Conservation (phyloP, 2,329 filamentous ascomycete species). For the Emmonsiellopsis sp. region DNA sequence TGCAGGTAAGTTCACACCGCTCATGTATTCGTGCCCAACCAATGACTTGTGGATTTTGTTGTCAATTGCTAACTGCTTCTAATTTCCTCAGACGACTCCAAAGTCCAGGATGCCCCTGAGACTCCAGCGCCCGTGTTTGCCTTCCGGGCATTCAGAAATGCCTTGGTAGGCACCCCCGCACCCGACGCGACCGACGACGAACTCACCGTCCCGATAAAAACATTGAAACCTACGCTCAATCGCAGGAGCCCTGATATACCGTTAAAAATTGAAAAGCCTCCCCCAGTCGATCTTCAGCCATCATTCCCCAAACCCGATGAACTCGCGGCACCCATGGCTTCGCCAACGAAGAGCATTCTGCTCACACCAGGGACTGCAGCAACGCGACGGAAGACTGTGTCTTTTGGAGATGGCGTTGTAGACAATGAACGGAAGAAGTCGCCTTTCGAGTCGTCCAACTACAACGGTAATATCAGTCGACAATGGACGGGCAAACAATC, state of each 20-base stretch:
- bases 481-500: slow-evolving; percentile 10
- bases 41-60: background rate
- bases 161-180: slow-evolving; percentile 48
- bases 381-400: slow-evolving; percentile 51
- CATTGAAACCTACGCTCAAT: slow-evolving; percentile 11
- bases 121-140: slow-evolving; percentile 60
- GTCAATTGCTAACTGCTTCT: slow-evolving; percentile 4
- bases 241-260: slow-evolving; percentile 4
- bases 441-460: slow-evolving; percentile 34
- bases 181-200: slow-evolving; percentile 34
- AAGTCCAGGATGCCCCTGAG: slow-evolving; percentile 46
- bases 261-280: slow-evolving; percentile 15
- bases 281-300: slow-evolving; percentile 7
- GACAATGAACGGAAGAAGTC: slow-evolving; percentile 47
- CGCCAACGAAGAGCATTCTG: slow-evolving; percentile 55
- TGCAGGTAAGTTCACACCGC: slow-evolving; percentile 17
- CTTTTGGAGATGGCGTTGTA: slow-evolving; percentile 49
- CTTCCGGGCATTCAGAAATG: slow-evolving; percentile 55
- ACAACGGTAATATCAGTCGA: slow-evolving; percentile 39
- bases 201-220: slow-evolving; percentile 12
- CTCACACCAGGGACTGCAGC: slow-evolving; percentile 52
- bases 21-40: background rate
- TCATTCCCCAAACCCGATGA: slow-evolving; percentile 8
- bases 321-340: slow-evolving; percentile 26
- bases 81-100: slow-evolving; percentile 5